Conservation (phyloP, 768 basidiomycete species). For the Kwoniella sp. region DNA sequence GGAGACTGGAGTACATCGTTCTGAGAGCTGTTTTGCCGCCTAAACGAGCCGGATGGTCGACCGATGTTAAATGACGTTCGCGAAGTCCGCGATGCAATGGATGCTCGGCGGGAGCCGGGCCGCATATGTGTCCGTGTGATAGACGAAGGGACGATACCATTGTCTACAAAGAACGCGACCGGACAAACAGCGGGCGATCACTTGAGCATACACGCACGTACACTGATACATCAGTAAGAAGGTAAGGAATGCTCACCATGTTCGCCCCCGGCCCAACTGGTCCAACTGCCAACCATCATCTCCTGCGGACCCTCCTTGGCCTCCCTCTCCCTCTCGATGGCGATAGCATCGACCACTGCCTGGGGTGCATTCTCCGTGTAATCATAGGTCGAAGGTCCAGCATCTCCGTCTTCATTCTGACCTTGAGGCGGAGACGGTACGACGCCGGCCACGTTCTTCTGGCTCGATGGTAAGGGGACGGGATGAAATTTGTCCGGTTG, state of each 20-base stretch:
- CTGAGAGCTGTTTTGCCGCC: slow-evolving; percentile 32
- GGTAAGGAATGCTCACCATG: slow-evolving; percentile 21
- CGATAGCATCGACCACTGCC: slow-evolving; percentile 39
- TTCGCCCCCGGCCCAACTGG: slow-evolving; percentile 41
- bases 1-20: slow-evolving; percentile 38
- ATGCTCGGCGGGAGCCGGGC: slow-evolving; percentile 41
- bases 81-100: slow-evolving; percentile 42
- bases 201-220: not conserved
- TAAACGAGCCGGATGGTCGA: slow-evolving; percentile 27
- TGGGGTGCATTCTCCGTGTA: slow-evolving; percentile 49
- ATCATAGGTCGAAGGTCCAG: slow-evolving; percentile 32
- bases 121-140: slow-evolving; percentile 36
- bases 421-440: slow-evolving; percentile 8
- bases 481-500: slow-evolving; percentile 36
- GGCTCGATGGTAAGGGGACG: slow-evolving; percentile 12
- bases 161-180: slow-evolving; percentile 17
- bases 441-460: not conserved
- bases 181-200: not conserved
- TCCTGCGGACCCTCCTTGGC: slow-evolving; percentile 46
- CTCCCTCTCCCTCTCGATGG: slow-evolving; percentile 42
- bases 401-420: slow-evolving; percentile 5
- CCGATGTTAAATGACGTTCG: slow-evolving; percentile 22
- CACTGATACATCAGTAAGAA: not conserved
- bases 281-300: slow-evolving; percentile 46
- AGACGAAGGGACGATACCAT: slow-evolving; percentile 41